phyloP scores from a whole-genome alignment of 495 filamentous ascomycete species.

The Pseudotulostoma volvatum region DNA sequence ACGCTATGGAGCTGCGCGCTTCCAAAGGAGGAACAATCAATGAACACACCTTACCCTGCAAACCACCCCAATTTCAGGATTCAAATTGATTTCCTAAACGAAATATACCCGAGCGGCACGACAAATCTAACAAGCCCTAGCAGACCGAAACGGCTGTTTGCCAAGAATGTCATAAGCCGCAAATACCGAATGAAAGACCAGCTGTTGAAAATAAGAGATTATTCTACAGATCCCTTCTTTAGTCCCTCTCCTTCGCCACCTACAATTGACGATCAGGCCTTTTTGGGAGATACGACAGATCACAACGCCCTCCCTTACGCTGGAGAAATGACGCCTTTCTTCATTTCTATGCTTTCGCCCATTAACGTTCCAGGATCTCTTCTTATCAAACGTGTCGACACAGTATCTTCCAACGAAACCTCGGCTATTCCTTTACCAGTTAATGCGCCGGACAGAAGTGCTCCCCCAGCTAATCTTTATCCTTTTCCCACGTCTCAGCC shows the following conservation, averaged over 20 bases:
- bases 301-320: conserved; percentile 38
- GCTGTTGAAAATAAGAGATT: conserved; percentile 4
- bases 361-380: conserved; percentile 8
- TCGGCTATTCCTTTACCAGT: conserved; percentile 42
- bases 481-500: conserved; percentile 59
- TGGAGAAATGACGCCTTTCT: conserved; percentile 38
- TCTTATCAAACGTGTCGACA: neutral
- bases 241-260: conserved; percentile 48
- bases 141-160: conserved; percentile 4
- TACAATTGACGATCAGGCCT: conserved; percentile 47
- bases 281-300: conserved; percentile 77
- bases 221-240: conserved; percentile 25
- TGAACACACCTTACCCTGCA: conserved; percentile 39
- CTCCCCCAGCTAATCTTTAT: conserved; percentile 49
- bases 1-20: conserved; percentile 71
- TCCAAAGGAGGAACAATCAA: conserved; percentile 54
- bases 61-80: conserved; percentile 63
- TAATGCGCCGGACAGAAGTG: conserved; percentile 48
- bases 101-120: conserved; percentile 32
- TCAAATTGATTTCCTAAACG: conserved; percentile 66
- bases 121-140: conserved; percentile 11
- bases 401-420: conserved; percentile 31
- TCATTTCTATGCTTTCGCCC: conserved; percentile 27
- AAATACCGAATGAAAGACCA: neutral
- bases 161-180: neutral